Percentiles rank a stretch among this genome's conserved stretches.
Conservation (phyloP, 2,329 filamentous ascomycete genomes). For the Penicillium brevicompactum region DNA sequence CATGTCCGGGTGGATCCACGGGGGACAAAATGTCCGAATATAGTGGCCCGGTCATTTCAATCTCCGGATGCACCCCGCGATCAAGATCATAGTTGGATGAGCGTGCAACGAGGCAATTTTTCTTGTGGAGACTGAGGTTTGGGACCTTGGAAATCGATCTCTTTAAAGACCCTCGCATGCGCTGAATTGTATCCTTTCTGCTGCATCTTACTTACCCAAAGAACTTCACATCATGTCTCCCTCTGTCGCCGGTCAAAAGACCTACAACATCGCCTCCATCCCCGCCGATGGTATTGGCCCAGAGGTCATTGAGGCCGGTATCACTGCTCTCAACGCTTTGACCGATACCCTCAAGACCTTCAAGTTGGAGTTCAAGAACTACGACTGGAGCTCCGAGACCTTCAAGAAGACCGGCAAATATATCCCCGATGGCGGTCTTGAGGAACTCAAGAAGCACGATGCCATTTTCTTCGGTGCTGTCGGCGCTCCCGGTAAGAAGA, state of each 20-base stretch:
- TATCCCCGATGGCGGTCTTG: constrained; percentile 62
- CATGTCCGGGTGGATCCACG: constrained; percentile 12
- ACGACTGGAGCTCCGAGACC: constrained; percentile 68
- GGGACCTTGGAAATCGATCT: not conserved
- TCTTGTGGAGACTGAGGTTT: not conserved
- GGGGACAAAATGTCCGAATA: not conserved
- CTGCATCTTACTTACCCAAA: not conserved
- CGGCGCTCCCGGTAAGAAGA: constrained; percentile 55
- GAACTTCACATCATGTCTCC: constrained; percentile 18
- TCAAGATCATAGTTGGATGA: not conserved
- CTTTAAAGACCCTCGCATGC: not conserved
- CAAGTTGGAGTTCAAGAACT: constrained; percentile 61
- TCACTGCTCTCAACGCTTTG: constrained; percentile 58
- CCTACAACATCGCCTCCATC: constrained; percentile 62
- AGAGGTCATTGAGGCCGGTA: constrained; percentile 67
- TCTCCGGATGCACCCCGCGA: constrained; percentile 12
- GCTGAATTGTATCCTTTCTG: not conserved
- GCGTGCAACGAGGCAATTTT: constrained; percentile 7
- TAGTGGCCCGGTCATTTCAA: constrained; percentile 4
- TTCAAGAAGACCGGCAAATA: constrained; percentile 69
- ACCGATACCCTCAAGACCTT: constrained; percentile 56
- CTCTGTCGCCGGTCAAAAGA: constrained; percentile 10
- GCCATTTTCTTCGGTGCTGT: constrained; percentile 71
- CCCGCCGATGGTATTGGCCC: constrained; percentile 71
- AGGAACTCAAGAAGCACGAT: constrained; percentile 60